Conservation (phyloP, 768 basidiomycete genomes). For the Lepiota venenata region DNA sequence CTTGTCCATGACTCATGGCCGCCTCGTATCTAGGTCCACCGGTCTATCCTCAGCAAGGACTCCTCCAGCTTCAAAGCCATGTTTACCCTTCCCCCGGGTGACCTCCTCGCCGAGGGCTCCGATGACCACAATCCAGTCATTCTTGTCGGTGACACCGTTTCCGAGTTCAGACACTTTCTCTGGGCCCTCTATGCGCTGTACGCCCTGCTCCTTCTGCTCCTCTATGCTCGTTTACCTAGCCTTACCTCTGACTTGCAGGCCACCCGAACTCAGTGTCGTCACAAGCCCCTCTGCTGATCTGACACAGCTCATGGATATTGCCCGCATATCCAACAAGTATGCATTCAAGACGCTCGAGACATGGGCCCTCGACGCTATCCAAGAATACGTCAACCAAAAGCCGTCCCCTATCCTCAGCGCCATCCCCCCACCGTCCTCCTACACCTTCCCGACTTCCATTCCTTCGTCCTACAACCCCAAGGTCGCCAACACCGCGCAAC, state of each 20-base stretch:
- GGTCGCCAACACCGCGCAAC: conserved; percentile 38
- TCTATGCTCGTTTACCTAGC: too few species aligned
- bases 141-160: conserved; percentile 56
- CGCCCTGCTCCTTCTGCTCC: conserved; percentile 38
- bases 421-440: conserved; percentile 38
- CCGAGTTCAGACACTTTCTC: conserved; percentile 70
- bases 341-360: conserved; percentile 70
- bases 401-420: conserved; percentile 45
- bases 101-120: conserved; percentile 46
- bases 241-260: conserved; percentile 42
- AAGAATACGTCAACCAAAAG: conserved; percentile 60
- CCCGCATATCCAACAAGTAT: conserved; percentile 68
- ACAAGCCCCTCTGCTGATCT: conserved; percentile 50
- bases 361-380: conserved; percentile 74
- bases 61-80: conserved; percentile 61
- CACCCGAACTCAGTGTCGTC: conserved; percentile 53
- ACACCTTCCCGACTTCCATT: conserved; percentile 18
- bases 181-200: conserved; percentile 79
- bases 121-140: conserved; percentile 65
- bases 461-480: conserved; percentile 12
- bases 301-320: conserved; percentile 44
- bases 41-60: conserved; percentile 52
- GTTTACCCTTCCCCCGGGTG: conserved; percentile 66
- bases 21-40: conserved; percentile 1
- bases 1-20: background rate